phyloP scores from a whole-genome alignment of 441 rosid genomes.

The Manihot esculenta region DNA sequence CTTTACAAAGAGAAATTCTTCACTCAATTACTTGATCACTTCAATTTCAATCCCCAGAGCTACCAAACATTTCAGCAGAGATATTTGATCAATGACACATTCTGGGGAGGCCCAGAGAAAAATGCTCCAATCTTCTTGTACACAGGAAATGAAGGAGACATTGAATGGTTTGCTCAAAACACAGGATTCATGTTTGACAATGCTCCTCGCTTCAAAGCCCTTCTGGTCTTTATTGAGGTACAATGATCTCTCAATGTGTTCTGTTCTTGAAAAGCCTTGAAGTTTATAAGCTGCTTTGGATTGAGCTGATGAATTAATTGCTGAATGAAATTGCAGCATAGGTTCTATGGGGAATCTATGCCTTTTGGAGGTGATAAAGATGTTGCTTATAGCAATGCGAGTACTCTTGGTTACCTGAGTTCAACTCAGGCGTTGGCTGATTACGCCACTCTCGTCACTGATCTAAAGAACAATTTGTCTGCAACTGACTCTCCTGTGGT shows the following conservation, averaged over 20 bases:
- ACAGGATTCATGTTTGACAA: slow-evolving; percentile 57
- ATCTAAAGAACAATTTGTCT: slow-evolving; percentile 54
- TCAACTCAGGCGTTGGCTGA: slow-evolving; percentile 67
- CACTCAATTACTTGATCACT: slow-evolving; percentile 68
- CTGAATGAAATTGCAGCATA: slow-evolving; percentile 49
- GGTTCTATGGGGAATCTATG: slow-evolving; percentile 58
- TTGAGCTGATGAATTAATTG: not conserved
- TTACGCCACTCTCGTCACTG: slow-evolving; percentile 46
- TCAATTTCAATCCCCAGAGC: slow-evolving; percentile 50
- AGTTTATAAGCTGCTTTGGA: no score
- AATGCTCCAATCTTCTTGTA: slow-evolving; percentile 62
- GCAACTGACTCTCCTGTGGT: slow-evolving; percentile 64
- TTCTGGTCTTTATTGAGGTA: slow-evolving; percentile 68
- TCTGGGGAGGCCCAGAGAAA: slow-evolving; percentile 46
- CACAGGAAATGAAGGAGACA: slow-evolving; percentile 61
- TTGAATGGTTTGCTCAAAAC: slow-evolving; percentile 66
- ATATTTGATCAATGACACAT: slow-evolving; percentile 47
- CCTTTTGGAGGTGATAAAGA: slow-evolving; percentile 56
- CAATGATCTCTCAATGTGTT: no score
- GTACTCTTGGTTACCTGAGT: slow-evolving; percentile 49
- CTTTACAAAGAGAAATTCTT: slow-evolving; percentile 41
- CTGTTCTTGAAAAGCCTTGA: no score
- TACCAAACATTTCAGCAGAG: slow-evolving; percentile 56
- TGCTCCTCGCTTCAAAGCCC: slow-evolving; percentile 59
- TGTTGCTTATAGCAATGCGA: slow-evolving; percentile 47